These are phyloP conservation scores for Fusarium globosum DNA, from an alignment of 2,329 filamentous ascomycete species.

Conservation along the genomic window DNA sequence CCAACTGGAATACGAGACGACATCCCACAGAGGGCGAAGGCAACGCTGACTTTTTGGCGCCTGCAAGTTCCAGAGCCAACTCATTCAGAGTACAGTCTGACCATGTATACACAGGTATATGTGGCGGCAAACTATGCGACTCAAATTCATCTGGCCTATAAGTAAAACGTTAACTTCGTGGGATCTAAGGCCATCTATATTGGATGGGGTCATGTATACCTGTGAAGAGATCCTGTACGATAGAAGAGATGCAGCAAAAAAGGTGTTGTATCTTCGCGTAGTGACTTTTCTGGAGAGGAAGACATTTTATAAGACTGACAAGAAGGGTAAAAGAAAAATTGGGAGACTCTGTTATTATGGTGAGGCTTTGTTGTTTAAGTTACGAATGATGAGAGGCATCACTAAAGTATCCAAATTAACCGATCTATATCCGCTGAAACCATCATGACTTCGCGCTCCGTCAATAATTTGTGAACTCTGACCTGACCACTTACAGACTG, in stretches of 20 bases:
- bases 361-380: neutral
- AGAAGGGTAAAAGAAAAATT: neutral
- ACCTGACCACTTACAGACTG: constrained; percentile 15
- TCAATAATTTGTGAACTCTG: neutral
- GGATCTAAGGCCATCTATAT: neutral
- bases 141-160: constrained; percentile 78
- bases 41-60: constrained; percentile 72
- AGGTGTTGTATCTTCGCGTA: constrained; percentile 80
- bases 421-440: constrained; percentile 41
- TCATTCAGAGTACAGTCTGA: constrained; percentile 82
- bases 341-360: neutral
- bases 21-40: constrained; percentile 82
- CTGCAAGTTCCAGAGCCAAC: constrained; percentile 79
- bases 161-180: neutral
- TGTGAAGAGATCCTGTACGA: constrained; percentile 77
- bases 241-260: constrained; percentile 91
- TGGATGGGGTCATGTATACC: constrained; percentile 54
- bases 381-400: constrained; percentile 8
- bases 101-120: constrained; percentile 89
- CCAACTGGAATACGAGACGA: constrained; percentile 85
- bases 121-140: constrained; percentile 67
- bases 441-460: constrained; percentile 24
- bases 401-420: constrained; percentile 24
- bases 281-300: constrained; percentile 46
- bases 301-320: constrained; percentile 11